phyloP scores from a whole-genome alignment of 1,284 basidiomycete species.

The Leccinum colubrinum region DNA sequence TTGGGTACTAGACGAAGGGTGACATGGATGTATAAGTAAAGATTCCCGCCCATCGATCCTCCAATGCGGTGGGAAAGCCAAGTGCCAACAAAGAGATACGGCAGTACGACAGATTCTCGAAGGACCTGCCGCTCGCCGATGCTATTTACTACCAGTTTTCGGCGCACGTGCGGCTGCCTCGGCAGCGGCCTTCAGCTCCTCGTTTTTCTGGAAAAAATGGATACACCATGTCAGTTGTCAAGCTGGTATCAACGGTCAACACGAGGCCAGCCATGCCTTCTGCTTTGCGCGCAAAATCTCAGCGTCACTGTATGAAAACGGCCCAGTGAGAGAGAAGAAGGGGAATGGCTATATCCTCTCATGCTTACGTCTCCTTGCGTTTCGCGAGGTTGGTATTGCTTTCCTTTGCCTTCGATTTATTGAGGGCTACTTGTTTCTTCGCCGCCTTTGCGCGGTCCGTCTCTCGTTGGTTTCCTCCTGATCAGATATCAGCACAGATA shows the following conservation, averaged over 20 bases:
- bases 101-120: constrained; percentile 15
- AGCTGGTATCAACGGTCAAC: constrained; percentile 10
- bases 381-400: constrained; percentile 58
- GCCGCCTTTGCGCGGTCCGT: constrained; percentile 68
- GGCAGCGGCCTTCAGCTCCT: constrained; percentile 50
- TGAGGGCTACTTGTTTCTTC: constrained; percentile 58
- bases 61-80: neutral
- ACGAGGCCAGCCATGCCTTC: constrained; percentile 46
- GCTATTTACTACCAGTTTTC: constrained; percentile 43
- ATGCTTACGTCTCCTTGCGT: constrained; percentile 71
- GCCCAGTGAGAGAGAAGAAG: constrained; percentile 25
- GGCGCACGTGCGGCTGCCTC: constrained; percentile 26
- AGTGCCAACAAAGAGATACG: neutral
- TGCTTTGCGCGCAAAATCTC: constrained; percentile 73
- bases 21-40: constrained; percentile 5
- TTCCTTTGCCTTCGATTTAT: constrained; percentile 66
- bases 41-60: constrained; percentile 18
- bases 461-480: constrained; percentile 81
- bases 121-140: constrained; percentile 21
- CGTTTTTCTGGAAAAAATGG: constrained; percentile 49
- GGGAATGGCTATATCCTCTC: constrained; percentile 11
- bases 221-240: constrained; percentile 11
- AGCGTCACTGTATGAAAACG: constrained; percentile 55
- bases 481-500: constrained; percentile 14
- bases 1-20: constrained; percentile 10